Evolutionary conservation across 1,139 yeast species (phyloP).

Genomic region (Hyphopichia burtonii): DNA sequence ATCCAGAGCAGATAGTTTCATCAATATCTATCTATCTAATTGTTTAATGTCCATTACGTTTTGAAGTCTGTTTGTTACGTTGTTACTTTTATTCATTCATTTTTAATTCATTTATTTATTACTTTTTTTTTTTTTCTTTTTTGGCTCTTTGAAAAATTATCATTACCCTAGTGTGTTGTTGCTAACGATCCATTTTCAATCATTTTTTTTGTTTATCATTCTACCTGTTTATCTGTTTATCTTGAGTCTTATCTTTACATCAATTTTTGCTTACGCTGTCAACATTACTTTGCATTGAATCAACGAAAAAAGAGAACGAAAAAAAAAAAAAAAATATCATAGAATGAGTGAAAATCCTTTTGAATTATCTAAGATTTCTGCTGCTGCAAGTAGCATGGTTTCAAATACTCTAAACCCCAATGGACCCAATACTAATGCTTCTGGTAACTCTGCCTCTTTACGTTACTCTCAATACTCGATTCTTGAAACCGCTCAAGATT

Average conservation of each 20-base stretch:
- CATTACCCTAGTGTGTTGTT: too few relatives aligned
- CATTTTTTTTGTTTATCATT: background rate
- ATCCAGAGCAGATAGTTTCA: too few relatives aligned
- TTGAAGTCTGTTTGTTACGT: background rate
- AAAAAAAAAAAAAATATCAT: too few relatives aligned
- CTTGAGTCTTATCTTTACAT: too few relatives aligned
- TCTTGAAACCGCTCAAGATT: constrained; percentile 58
- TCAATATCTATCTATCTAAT: background rate
- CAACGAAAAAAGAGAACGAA: too few relatives aligned
- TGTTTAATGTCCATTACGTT: background rate
- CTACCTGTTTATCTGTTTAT: too few relatives aligned
- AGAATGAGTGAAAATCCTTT: constrained; percentile 36
- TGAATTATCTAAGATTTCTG: constrained; percentile 9
- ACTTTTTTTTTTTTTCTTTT: background rate
- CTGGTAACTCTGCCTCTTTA: constrained; percentile 42
- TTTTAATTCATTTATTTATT: background rate
- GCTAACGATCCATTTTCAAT: background rate
- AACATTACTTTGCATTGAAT: background rate
- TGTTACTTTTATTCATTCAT: background rate
- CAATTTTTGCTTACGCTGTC: background rate
- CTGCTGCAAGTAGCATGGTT: background rate
- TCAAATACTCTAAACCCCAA: background rate
- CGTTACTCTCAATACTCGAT: constrained; percentile 56
- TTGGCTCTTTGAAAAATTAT: background rate
- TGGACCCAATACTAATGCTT: background rate